Conservation (phyloP, 306 rosid species). For the Quercus variabilis region DNA sequence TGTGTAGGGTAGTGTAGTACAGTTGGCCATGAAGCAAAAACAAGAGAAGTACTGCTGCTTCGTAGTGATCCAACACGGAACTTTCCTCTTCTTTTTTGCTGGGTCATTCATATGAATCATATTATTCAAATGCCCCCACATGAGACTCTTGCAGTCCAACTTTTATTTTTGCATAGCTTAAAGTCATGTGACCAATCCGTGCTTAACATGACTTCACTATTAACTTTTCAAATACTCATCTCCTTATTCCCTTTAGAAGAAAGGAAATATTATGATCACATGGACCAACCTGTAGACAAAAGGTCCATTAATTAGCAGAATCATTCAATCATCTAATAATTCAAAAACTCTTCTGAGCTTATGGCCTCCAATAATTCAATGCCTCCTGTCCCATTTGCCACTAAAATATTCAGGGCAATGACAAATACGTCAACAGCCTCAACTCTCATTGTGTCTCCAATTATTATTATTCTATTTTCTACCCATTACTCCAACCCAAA, state of each 20-base stretch:
- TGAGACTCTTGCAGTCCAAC: constrained; percentile 12
- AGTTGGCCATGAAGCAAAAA: constrained; percentile 20
- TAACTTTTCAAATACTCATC: constrained; percentile 30
- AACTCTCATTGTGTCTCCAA: constrained; percentile 9
- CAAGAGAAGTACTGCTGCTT: constrained; percentile 12
- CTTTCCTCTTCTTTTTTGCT: neutral
- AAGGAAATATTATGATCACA: constrained; percentile 54
- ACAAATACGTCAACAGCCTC: constrained; percentile 34
- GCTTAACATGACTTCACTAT: constrained; percentile 41
- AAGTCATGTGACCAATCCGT: constrained; percentile 52
- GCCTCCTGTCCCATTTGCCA: constrained; percentile 34
- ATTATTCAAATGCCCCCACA: constrained; percentile 15
- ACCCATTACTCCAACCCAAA: constrained; percentile 4
- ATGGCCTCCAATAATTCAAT: constrained; percentile 42
- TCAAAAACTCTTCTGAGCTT: constrained; percentile 14
- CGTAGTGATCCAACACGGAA: constrained; percentile 7
- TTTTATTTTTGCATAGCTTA: constrained; percentile 26
- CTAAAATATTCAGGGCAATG: constrained; percentile 21
- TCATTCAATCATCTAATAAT: constrained; percentile 51
- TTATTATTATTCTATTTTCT: constrained; percentile 6
- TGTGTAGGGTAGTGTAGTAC: constrained; percentile 21
- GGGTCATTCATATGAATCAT: neutral
- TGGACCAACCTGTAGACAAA: constrained; percentile 67
- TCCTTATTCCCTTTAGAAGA: constrained; percentile 31
- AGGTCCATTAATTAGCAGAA: constrained; percentile 20